These are phyloP conservation scores for Imleria badia DNA, from an alignment of 768 basidiomycete genomes.

Conservation along the genomic window DNA sequence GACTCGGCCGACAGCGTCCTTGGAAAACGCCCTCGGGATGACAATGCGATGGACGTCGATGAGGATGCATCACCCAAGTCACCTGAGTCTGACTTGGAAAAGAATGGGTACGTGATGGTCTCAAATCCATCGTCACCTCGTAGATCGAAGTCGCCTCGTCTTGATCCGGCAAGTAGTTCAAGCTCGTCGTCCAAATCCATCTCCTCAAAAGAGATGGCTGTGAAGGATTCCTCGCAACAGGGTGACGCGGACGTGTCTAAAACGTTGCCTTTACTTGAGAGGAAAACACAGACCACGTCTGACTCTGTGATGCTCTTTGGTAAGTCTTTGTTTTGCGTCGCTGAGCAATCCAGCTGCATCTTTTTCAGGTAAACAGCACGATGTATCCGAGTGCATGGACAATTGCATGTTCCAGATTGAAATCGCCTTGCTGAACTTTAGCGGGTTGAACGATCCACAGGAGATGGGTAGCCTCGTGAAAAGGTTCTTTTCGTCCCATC, in stretches of 20 bases:
- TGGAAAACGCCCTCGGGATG: constrained; percentile 65
- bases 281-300: constrained; percentile 49
- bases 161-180: constrained; percentile 29
- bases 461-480: constrained; percentile 82
- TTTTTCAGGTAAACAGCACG: constrained; percentile 84
- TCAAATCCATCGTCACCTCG: constrained; percentile 37
- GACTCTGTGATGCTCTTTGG: constrained; percentile 92
- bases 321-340: constrained; percentile 35
- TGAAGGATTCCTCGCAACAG: constrained; percentile 24
- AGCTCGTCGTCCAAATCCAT: constrained; percentile 26
- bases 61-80: constrained; percentile 31
- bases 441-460: constrained; percentile 37
- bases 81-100: constrained; percentile 35
- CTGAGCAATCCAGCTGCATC: background rate
- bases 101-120: constrained; percentile 44
- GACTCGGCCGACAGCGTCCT: constrained; percentile 54
- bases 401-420: constrained; percentile 99
- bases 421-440: constrained; percentile 80
- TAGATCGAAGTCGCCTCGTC: constrained; percentile 37
- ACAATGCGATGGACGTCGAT: constrained; percentile 57
- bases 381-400: constrained; percentile 98
- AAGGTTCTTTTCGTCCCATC: constrained; percentile 44
- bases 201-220: constrained; percentile 31
- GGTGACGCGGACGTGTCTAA: constrained; percentile 34
- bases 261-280: constrained; percentile 57